phyloP scores from a whole-genome alignment of 805 yeast genomes.

The Priceomyces fermenticarens region DNA sequence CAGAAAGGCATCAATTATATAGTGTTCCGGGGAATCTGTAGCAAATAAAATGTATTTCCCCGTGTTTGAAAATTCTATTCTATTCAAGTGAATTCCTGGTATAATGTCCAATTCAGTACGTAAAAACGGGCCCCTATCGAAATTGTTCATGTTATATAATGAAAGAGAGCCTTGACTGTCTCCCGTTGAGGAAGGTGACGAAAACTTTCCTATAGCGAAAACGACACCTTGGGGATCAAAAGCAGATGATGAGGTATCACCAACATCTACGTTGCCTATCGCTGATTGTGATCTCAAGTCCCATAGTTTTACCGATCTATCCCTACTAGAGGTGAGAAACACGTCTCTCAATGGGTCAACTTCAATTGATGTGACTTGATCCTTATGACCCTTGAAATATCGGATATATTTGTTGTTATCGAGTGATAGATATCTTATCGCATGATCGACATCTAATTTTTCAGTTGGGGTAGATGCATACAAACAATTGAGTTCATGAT shows the following conservation, averaged over 20 bases:
- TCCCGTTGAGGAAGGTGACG: constrained; percentile 21
- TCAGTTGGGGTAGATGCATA: constrained; percentile 69
- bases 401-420: constrained; percentile 77
- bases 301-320: constrained; percentile 84
- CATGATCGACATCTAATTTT: constrained; percentile 53
- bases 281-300: constrained; percentile 69
- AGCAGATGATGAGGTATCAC: constrained; percentile 57
- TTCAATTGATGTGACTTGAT: constrained; percentile 67
- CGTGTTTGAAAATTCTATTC: constrained; percentile 75
- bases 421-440: constrained; percentile 71
- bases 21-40: constrained; percentile 51
- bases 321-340: constrained; percentile 67
- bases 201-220: constrained; percentile 55
- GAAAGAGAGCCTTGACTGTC: constrained; percentile 25
- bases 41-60: constrained; percentile 63
- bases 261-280: constrained; percentile 54
- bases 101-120: constrained; percentile 14
- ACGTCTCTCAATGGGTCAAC: constrained; percentile 67
- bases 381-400: constrained; percentile 86
- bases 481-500: constrained; percentile 64
- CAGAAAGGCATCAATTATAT: constrained; percentile 66
- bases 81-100: constrained; percentile 47
- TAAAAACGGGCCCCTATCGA: constrained; percentile 57
- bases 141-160: constrained; percentile 59
- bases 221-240: constrained; percentile 84